A percentile compares a stretch with the other conserved stretches of the same genome.
Evolutionary conservation across 2,329 filamentous ascomycete genomes (phyloP).

Genomic region (Emergomyces orientalis): DNA sequence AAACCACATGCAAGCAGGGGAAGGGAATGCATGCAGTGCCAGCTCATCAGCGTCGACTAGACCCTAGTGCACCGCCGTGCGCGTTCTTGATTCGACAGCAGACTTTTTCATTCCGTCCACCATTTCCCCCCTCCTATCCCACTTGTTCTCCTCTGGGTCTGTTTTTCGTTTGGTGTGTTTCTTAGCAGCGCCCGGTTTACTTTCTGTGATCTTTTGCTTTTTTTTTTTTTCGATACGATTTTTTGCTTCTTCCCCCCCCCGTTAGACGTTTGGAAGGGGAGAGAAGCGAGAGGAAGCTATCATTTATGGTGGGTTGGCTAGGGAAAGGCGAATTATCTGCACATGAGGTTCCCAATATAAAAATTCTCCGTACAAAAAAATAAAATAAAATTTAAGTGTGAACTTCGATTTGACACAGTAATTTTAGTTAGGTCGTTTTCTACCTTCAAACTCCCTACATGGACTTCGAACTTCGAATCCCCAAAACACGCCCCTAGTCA

Average conservation of each 20-base stretch:
- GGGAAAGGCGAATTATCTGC: no score
- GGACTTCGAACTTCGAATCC: no score
- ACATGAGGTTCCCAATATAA: no score
- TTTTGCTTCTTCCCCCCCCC: no score
- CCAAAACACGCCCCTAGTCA: background rate
- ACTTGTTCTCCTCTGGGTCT: background rate
- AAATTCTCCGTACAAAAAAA: no score
- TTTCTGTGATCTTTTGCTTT: background rate
- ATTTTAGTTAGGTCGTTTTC: no score
- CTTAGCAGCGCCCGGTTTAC: background rate
- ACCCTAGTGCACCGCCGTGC: background rate
- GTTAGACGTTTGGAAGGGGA: background rate
- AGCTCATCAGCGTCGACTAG: constrained; percentile 17
- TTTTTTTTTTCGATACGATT: background rate
- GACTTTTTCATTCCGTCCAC: background rate
- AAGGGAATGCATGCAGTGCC: constrained; percentile 19
- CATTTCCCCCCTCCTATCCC: background rate
- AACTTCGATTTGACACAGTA: no score
- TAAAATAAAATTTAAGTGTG: no score
- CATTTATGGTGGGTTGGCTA: no score
- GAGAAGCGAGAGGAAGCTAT: background rate
- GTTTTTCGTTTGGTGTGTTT: background rate
- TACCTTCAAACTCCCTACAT: no score
- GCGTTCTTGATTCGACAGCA: background rate
- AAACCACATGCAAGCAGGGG: background rate